Evolutionary conservation across 371 early-diverging fungal species (phyloP), one percentile per base, ranked within the genome.

Genomic region (Mortierella sp.): DNA sequence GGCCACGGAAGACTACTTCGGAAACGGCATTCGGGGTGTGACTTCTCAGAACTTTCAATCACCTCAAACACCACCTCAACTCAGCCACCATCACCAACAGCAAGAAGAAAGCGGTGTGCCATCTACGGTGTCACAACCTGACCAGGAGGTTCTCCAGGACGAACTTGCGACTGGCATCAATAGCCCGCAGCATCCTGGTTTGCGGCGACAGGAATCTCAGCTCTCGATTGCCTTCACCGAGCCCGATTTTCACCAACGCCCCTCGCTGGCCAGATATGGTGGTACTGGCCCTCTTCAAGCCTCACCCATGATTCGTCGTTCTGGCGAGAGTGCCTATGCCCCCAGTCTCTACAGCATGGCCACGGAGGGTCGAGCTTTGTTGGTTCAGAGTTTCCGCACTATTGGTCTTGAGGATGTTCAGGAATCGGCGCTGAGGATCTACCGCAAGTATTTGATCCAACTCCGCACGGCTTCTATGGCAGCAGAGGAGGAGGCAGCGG

Each of bases 381-480:
- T 81, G 60, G 82, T 51, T 5, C 84, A 78, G 27, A 84, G 84
- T 46, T 84, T 81, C 49, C 78, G 84, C 6, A 78, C 84, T 0
- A 84, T 84, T 35, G 29, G 81, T 32, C 74, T 78, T 18, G 81
- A 84, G 65, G 84, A 84, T 65, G 58, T 84, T 18, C 78, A 81
- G 48, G 84, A 84, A 49, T 84, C 84, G 1, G 84, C 84, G 0
- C 18, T 81, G 48, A 72, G 78, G 35, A 81, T 84, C 35, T 84
- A 84, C 63, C 81, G 81, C 41, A 84, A 84, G 65, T 84, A 81
- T n/a, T 58, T 84, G 43, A 80, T 84, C 14, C 84, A 84, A 18
- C 77, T 84, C 27, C 72, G 84, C 27, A 81, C 84, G 3, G 78
- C 84, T 6, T 72, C 84, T 32, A 84, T 84, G 84, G 84, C 84